A percentile compares a stretch with the other conserved stretches of the same genome.
Conservation (phyloP, 2,329 filamentous ascomycete genomes). For the Trichocomaceae sp. region DNA sequence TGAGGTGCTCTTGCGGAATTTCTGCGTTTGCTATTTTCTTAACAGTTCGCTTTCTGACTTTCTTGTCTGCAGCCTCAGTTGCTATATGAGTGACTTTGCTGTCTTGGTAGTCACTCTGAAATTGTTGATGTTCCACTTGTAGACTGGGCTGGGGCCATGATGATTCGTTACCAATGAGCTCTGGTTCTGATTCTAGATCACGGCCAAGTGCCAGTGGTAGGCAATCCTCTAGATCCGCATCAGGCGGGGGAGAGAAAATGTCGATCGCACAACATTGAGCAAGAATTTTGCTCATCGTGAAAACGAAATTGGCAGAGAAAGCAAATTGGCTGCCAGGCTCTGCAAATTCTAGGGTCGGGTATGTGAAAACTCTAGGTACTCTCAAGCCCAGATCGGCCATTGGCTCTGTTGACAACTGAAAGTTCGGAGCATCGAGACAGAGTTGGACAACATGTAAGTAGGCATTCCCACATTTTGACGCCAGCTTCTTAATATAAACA, state of each 20-base stretch:
- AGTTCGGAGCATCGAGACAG: slow-evolving; percentile 54
- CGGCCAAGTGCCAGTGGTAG: slow-evolving; percentile 36
- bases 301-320: slow-evolving; percentile 41
- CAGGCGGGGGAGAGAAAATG: slow-evolving; percentile 35
- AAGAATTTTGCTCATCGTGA: slow-evolving; percentile 36
- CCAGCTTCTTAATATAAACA: slow-evolving; percentile 56
- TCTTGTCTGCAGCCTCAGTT: slow-evolving; percentile 23
- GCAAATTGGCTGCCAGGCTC: slow-evolving; percentile 36
- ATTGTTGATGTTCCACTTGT: slow-evolving; percentile 15
- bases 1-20: slow-evolving; percentile 49
- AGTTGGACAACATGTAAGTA: slow-evolving; percentile 58
- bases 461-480: slow-evolving; percentile 56
- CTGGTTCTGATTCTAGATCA: slow-evolving; percentile 22
- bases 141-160: slow-evolving; percentile 10
- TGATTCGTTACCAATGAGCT: slow-evolving; percentile 17
- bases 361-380: slow-evolving; percentile 36
- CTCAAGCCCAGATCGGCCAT: slow-evolving; percentile 37
- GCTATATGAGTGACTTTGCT: slow-evolving; percentile 17
- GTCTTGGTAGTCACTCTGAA: slow-evolving; percentile 17
- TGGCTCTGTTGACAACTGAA: slow-evolving; percentile 36
- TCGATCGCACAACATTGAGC: slow-evolving; percentile 39
- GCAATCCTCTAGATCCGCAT: slow-evolving; percentile 37
- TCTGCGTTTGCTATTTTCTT: slow-evolving; percentile 45
- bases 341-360: slow-evolving; percentile 37
- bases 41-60: slow-evolving; percentile 33